Evolutionary conservation across 1,139 yeast species (phyloP).

Genomic region (Candida tropicalis): DNA sequence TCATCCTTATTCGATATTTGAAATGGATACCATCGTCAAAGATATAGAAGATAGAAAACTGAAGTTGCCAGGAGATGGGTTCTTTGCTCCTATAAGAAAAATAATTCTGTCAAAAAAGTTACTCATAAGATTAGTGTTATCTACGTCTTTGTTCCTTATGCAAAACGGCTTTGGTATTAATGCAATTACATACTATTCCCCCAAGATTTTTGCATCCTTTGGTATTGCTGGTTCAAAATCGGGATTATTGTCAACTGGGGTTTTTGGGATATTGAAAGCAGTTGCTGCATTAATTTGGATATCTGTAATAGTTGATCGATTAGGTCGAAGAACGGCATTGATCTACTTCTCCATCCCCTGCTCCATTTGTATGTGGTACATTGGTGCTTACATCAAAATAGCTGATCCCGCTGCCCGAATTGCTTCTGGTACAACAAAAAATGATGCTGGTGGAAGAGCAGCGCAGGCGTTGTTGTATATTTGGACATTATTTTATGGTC

Average conservation of each 20-base stretch:
- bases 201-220: constrained; percentile 33
- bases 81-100: constrained; percentile 29
- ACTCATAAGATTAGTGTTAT: constrained; percentile 29
- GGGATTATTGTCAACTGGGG: constrained; percentile 58
- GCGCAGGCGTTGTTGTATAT: constrained; percentile 52
- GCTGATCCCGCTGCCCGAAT: constrained; percentile 37
- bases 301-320: constrained; percentile 45
- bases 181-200: constrained; percentile 38
- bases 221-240: constrained; percentile 38
- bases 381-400: constrained; percentile 51
- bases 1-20: constrained; percentile 30
- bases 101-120: constrained; percentile 25
- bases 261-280: constrained; percentile 56
- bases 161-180: constrained; percentile 39
- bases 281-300: constrained; percentile 46
- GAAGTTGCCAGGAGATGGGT: constrained; percentile 24
- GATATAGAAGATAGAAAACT: constrained; percentile 26
- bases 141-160: constrained; percentile 33
- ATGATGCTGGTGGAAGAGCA: constrained; percentile 45
- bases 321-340: constrained; percentile 52
- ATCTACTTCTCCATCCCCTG: constrained; percentile 46
- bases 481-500: constrained; percentile 48
- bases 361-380: constrained; percentile 50
- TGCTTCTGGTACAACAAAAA: constrained; percentile 22
- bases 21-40: constrained; percentile 24